Base-by-base conservation (phyloP, 352 stramenopile species). In the Globisporangium radiosum region DNA sequence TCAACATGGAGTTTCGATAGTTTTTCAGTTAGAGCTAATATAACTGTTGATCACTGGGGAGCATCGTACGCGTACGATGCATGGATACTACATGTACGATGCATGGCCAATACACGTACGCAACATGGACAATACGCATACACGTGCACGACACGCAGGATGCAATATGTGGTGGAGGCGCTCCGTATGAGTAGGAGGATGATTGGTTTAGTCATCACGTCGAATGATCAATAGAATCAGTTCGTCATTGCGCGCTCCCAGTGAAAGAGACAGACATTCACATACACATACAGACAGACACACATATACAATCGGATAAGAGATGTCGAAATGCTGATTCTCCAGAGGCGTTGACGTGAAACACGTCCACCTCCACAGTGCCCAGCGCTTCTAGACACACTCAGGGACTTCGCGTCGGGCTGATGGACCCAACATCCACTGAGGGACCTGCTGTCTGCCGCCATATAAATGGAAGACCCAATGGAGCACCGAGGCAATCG, bases 1-100 rank as follows among this genome's bases (percentile, higher is more conserved):
- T 64, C 76, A 72, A 82, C 59, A 72, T 54, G 68, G 44, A 38
- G 38, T 63, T 87, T 85, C 81, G 77, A 85, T 84, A 87, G 75
- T 84, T 62, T 62, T 33, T 93, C 81, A 79, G 81, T 76, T 93
- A 93, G 84, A 93, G 84, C 84, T 93, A 93, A 93, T 93, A 33
- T 33, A 88, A 86, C 75, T 88, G 69, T 81, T 61, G 57, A 90
- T 92, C 82, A 92, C 86, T 54, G 80, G 78, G 79, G 64, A 37
- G 40, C 14, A 42, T 56, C 37, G 33, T 37, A 40, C n/a, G 47
- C 25, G 17, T 10, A 48, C 33, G 40, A 44, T 7, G 3, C 40
- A 44, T 33, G 25, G 25, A 33, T 25, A 14, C 2, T 36, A 40
- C 15, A 47, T 9, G 17, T 17, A 48, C 33, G 40, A 44, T 44